A percentile compares a stretch with the other conserved stretches of the same genome.
Evolutionary conservation across 306 rosid genomes (phyloP).

Genomic region (Rosa rugosa): DNA sequence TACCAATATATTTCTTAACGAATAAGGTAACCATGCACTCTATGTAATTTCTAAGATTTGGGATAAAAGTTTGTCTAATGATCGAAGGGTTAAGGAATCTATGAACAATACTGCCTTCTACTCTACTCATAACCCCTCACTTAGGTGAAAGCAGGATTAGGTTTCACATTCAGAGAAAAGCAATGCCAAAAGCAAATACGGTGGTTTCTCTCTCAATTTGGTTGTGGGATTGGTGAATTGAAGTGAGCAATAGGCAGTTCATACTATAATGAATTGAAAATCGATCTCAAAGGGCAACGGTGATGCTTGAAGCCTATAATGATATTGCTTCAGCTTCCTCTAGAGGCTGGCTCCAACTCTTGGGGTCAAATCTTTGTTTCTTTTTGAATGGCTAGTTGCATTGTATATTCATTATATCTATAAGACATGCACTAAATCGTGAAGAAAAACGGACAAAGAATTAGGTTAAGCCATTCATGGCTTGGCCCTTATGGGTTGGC

Average conservation of each 20-base stretch:
- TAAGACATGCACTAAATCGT: slow-evolving; percentile 11
- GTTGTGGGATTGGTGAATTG: neutral
- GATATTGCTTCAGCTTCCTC: neutral
- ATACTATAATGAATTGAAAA: neutral
- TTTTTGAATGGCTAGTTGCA: neutral
- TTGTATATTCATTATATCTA: neutral
- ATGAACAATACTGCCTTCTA: no score
- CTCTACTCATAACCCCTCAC: no score
- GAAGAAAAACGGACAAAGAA: slow-evolving; percentile 27
- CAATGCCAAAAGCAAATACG: no score
- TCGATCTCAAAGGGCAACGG: neutral
- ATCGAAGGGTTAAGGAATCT: no score
- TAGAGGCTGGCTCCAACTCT: neutral
- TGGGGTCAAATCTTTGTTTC: neutral
- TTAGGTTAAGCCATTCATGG: slow-evolving; percentile 14
- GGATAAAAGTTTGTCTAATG: no score
- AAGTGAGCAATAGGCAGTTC: neutral
- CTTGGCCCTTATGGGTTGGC: slow-evolving; percentile 10
- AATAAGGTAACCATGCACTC: no score
- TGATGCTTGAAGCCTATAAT: neutral
- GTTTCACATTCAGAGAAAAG: no score
- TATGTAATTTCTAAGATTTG: no score
- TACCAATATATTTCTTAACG: no score
- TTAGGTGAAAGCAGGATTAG: no score
- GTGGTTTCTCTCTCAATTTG: no score